Percentiles rank a stretch among this genome's conserved stretches.
Evolutionary conservation across 768 basidiomycete species (phyloP).

Genomic region (Trametes cingulata): DNA sequence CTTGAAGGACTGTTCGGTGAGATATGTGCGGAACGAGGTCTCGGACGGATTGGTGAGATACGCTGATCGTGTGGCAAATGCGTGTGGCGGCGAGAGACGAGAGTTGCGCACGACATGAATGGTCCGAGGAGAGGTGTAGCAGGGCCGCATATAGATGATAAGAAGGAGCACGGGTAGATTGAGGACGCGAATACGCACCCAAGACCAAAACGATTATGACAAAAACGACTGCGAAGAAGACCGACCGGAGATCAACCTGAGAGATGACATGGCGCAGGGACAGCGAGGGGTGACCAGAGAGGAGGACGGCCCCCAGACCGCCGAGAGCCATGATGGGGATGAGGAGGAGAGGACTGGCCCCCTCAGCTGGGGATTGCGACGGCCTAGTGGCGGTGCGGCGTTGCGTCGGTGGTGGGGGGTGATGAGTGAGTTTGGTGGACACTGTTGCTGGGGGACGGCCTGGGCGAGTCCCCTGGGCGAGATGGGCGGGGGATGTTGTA

Average conservation of each 20-base stretch:
- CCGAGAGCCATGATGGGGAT: conserved; percentile 69
- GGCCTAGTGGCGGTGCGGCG: conserved; percentile 27
- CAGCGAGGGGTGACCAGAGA: conserved; percentile 54
- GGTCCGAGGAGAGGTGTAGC: neutral
- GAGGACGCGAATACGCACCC: conserved; percentile 47
- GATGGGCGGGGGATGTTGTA: conserved; percentile 10
- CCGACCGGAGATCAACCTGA: conserved; percentile 66
- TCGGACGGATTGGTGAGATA: conserved; percentile 95
- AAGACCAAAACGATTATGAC: conserved; percentile 69
- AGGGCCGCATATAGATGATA: conserved; percentile 4
- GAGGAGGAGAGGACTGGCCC: conserved; percentile 51
- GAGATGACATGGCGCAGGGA: conserved; percentile 40
- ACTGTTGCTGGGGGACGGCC: conserved; percentile 29
- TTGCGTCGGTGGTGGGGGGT: conserved; percentile 25
- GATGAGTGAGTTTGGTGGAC: conserved; percentile 22
- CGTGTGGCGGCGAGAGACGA: neutral
- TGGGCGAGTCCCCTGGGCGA: conserved; percentile 25
- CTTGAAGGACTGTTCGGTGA: conserved; percentile 97
- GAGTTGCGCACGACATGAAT: neutral
- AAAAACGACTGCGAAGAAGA: conserved; percentile 70
- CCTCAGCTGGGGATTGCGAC: conserved; percentile 29
- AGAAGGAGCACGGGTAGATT: conserved; percentile 9
- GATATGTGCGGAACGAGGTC: conserved; percentile 88
- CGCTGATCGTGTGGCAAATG: conserved; percentile 49
- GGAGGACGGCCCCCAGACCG: conserved; percentile 59